phyloP scores from a whole-genome alignment of 2,329 filamentous ascomycete species.

The Aureobasidium sp. region DNA sequence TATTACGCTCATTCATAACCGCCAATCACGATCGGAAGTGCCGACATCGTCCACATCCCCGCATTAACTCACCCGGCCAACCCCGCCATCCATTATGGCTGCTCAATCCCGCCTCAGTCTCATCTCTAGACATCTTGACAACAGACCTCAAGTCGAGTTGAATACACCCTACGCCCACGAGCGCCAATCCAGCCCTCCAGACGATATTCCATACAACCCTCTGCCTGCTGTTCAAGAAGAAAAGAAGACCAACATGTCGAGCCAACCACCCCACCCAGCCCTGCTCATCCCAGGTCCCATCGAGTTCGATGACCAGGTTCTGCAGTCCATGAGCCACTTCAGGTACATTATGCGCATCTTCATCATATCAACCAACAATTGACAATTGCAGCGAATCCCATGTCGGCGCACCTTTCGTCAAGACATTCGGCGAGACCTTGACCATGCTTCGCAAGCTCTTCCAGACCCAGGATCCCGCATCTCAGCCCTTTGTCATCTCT shows the following conservation, averaged over 20 bases:
- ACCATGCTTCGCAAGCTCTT: conserved; percentile 87
- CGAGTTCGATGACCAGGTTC: conserved; percentile 95
- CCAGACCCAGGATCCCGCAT: conserved; percentile 72
- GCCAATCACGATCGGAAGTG: neutral
- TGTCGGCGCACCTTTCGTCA: conserved; percentile 81
- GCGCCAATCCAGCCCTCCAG: conserved; percentile 43
- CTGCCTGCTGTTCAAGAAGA: conserved; percentile 21
- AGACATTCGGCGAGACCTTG: conserved; percentile 83
- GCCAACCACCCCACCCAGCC: conserved; percentile 56
- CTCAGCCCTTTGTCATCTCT: conserved; percentile 88
- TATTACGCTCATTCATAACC: neutral
- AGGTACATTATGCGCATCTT: conserved; percentile 49
- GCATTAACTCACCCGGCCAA: neutral
- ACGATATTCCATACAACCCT: conserved; percentile 45
- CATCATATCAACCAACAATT: neutral
- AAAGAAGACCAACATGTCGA: conserved; percentile 44
- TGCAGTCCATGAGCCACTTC: conserved; percentile 91
- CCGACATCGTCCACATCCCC: neutral
- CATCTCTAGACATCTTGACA: conserved; percentile 54
- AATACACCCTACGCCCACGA: conserved; percentile 60
- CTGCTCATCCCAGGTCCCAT: conserved; percentile 96
- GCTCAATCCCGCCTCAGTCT: conserved; percentile 45
- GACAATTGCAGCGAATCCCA: conserved; percentile 69
- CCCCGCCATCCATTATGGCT: conserved; percentile 7
- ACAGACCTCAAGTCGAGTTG: conserved; percentile 49